Evolutionary conservation across 331 rosid genomes (phyloP).

Genomic region (Malus hybrid): DNA sequence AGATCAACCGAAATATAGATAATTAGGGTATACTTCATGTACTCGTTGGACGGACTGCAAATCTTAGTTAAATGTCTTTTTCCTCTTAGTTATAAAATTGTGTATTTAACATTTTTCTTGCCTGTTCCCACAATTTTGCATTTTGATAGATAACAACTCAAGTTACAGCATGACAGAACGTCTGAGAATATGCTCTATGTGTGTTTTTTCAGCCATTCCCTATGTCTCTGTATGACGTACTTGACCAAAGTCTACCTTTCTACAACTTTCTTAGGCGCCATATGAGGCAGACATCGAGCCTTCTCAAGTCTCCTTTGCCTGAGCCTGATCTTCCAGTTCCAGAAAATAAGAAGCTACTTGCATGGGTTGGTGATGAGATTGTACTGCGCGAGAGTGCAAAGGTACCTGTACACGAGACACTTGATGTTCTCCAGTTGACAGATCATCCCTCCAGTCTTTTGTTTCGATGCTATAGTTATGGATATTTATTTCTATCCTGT

Average conservation of each 20-base stretch:
- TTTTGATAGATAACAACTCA: not conserved
- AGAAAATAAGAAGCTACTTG: conserved; percentile 69
- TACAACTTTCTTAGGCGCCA: conserved; percentile 61
- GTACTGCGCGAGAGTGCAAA: conserved; percentile 74
- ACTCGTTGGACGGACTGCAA: not conserved
- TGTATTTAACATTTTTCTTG: not conserved
- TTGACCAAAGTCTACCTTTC: conserved; percentile 71
- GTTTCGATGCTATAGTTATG: conserved; percentile 4
- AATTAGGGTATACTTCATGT: not conserved
- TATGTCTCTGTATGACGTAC: conserved; percentile 42
- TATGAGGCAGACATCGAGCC: conserved; percentile 41
- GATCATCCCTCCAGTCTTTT: conserved; percentile 10
- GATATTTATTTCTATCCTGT: conserved; percentile 22
- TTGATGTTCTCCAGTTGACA: conserved; percentile 1
- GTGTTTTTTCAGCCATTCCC: conserved; percentile 52
- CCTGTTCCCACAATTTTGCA: not conserved
- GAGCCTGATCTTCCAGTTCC: conserved; percentile 74
- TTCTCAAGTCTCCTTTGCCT: conserved; percentile 50
- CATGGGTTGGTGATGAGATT: conserved; percentile 86
- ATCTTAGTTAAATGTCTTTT: not conserved
- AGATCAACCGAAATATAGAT: not conserved
- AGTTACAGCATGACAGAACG: not conserved
- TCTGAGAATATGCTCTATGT: conserved; percentile 11
- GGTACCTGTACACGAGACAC: conserved; percentile 30
- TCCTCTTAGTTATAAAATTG: not conserved